Base-by-base conservation (phyloP, 2,329 filamentous ascomycete species). In the Aspergillus versicolor region DNA sequence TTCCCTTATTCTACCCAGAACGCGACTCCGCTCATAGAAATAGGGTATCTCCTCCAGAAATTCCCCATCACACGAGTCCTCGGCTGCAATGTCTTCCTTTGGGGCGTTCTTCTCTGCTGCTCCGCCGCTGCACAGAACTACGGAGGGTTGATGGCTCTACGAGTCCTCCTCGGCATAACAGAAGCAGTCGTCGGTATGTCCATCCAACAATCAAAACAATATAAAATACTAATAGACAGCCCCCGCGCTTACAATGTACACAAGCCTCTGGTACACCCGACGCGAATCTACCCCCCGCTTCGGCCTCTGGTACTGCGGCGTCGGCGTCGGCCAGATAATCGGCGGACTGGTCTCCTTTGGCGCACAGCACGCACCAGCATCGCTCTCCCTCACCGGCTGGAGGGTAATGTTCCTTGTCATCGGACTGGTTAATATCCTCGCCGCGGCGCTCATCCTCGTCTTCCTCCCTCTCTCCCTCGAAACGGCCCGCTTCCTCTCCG, bases 1-100 rank as follows among this genome's bases (percentile, higher is more conserved):
- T 72, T 9, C 1, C n/a, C 3, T 24, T 68, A 4, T 21, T 38
- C 8, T 12, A 4, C 11, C 19, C 3, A 1, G 6, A 15, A 2
- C 5, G 8, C 6, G 45, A 11, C 24, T 5, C 12, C 3, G 4
- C 38, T 52, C n/a, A 47, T 21, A 24, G 1, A 1, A 1, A 4
- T 2, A 82, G 81, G 79, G 57, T 82, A 81, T 60, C 77, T 88
- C 19, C 78, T 89, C 15, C 85, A 88, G 57, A 79, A 78, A 44
- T 75, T 87, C 6, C 85, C 86, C 6, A 80, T 83, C 1, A 82
- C 80, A 8, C 88, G 87, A 65, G 86, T 83, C 70, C 77, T 89
- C 2, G 85, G 80, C 8, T 63, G 76, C 50, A 87, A 87, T 59
- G 81, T 87, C 40, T 69, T 80, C 5, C 73, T 82, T 54, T 88